Conservation (phyloP, 768 basidiomycete species). For the Chlorophyllum brunneum region DNA sequence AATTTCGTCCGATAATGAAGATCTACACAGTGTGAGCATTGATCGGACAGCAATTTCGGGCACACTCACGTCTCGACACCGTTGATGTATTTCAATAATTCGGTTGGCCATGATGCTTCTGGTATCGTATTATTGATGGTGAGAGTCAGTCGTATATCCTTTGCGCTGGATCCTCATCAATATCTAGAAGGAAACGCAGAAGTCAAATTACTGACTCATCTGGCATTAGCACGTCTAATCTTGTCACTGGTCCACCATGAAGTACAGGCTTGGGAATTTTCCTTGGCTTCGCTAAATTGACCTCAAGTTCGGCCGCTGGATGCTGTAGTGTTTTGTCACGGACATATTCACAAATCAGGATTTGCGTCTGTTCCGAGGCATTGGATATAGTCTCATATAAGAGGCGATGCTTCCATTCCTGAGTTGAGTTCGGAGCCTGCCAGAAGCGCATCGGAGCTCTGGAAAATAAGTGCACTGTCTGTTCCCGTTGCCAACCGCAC, state of each 20-base stretch:
- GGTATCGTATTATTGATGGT: not conserved
- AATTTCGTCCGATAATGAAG: not conserved
- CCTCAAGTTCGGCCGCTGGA: not conserved
- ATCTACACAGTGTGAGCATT: not conserved
- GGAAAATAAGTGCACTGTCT: not conserved
- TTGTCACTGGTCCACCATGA: not conserved
- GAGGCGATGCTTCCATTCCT: constrained; percentile 8
- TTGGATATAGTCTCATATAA: constrained; percentile 3
- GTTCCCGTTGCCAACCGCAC: not conserved
- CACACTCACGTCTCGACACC: not conserved
- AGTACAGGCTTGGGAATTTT: not conserved
- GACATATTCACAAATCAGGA: constrained; percentile 8
- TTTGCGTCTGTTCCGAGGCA: not conserved
- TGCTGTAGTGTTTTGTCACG: not conserved
- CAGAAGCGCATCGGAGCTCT: constrained; percentile 5
- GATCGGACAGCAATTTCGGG: not conserved
- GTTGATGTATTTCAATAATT: constrained; percentile 6
- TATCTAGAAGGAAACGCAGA: not conserved
- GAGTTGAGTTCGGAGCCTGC: constrained; percentile 6
- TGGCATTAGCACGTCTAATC: constrained; percentile 12
- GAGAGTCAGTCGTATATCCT: constrained; percentile 10
- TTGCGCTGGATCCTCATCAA: not conserved
- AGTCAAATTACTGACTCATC: constrained; percentile 9
- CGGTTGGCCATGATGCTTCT: constrained; percentile 11
- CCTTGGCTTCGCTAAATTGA: not conserved